Evolutionary conservation across 148 eudicot species (phyloP).

Genomic region (Rhododendron simsii): DNA sequence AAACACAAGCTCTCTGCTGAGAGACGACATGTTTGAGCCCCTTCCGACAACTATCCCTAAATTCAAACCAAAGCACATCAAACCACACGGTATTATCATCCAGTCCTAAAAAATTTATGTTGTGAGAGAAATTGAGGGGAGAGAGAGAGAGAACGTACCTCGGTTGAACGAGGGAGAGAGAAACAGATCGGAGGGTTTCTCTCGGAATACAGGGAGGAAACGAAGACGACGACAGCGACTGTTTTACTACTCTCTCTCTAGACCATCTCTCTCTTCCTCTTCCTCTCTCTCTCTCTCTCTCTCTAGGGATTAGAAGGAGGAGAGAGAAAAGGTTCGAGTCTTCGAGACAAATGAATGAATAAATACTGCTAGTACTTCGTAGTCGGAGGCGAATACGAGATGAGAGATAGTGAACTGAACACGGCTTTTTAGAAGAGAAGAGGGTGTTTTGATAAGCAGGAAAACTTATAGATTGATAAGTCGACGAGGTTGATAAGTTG

Average conservation of each 20-base stretch:
- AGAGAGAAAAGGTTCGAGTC: not conserved
- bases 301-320: conserved; percentile 31
- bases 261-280: conserved; percentile 7
- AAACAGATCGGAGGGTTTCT: conserved; percentile 34
- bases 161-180: not conserved
- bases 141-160: conserved; percentile 8
- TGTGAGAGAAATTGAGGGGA: not conserved
- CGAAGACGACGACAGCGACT: conserved; percentile 19
- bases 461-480: not conserved
- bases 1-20: conserved; percentile 86
- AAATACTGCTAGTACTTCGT: not conserved
- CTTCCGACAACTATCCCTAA: conserved; percentile 28
- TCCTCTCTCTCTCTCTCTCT: not conserved
- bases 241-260: conserved; percentile 26
- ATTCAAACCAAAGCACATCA: not conserved
- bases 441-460: not conserved
- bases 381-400: conserved; percentile 1
- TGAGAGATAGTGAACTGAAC: conserved; percentile 2
- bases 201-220: conserved; percentile 4
- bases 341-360: not conserved
- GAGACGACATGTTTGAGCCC: conserved; percentile 65
- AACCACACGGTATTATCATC: not conserved
- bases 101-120: not conserved
- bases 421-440: not conserved
- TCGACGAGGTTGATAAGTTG: not conserved